Evolutionary conservation across 768 basidiomycete species (phyloP), one percentile per base, ranked within the genome.

Genomic region (Suillus decipiens): DNA sequence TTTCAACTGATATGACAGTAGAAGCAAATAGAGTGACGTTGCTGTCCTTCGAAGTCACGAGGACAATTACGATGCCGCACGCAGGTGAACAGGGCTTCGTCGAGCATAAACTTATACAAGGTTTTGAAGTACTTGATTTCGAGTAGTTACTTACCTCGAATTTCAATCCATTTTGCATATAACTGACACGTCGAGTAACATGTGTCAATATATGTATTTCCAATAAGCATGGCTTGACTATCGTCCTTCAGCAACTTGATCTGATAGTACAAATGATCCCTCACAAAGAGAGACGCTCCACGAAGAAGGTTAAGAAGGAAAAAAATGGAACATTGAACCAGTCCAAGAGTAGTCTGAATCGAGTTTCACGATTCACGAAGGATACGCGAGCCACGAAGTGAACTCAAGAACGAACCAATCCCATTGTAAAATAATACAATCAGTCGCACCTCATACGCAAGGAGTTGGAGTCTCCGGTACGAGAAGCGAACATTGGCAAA

Each of bases 321-420:
- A 47, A 39, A 47, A 47, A 47, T 47, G 10, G 45, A 22, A 47
- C 45, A 12, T 12, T n/a, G n/a, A 22, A 22, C 45, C 45, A 47
- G 45, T 47, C 5, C n/a, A n/a, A 47, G 45, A 47, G n/a, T 47
- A 47, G 45, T 47, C 45, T 47, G 45, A 22, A 47, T 47, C 45
- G 45, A 47, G 45, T 47, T 47, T 47, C 45, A 47, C 45, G 45
- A 47, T 47, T n/a, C n/a, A 47, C 45, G 5, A 47, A 47, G 45
- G 45, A 47, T 22, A 22, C n/a, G 45, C 45, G 45, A 47, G 45
- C 45, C 45, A 47, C 45, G 45, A 47, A 47, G 45, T 47, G 45
- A 22, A 47, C 45, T 47, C 45, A 47, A 47, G 45, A n/a, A 47
- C 45, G 45, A 47, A 47, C 5, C 45, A 24, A 24, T 47, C 45